Percentiles rank a stretch among this genome's conserved stretches.
These are phyloP conservation scores for Plasmopara viticola DNA, from an alignment of 352 stramenopile species.

Conservation along the genomic window DNA sequence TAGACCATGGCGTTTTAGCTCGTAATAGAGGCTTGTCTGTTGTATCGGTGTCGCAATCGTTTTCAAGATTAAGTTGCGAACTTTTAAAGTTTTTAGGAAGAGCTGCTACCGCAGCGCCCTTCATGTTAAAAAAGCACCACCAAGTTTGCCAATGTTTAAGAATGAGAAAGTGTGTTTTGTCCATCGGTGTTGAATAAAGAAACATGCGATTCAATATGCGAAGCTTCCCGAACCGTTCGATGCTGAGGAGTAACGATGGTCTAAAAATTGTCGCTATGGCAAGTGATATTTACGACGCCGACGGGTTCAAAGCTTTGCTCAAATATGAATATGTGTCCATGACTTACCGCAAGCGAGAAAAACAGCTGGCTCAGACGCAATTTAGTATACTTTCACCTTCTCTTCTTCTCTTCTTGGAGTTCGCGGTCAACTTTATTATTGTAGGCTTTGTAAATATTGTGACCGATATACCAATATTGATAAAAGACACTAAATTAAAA, in stretches of 20 bases:
- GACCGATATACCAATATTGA: too few relatives aligned
- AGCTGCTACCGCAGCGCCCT: not conserved
- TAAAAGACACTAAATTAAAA: too few relatives aligned
- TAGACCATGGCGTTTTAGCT: conserved; percentile 1
- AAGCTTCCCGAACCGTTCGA: not conserved
- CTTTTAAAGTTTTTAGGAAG: conserved; percentile 1
- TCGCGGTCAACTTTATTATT: too few relatives aligned
- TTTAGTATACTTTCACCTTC: too few relatives aligned
- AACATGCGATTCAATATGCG: conserved; percentile 1
- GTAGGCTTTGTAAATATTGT: too few relatives aligned
- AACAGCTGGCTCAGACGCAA: too few relatives aligned
- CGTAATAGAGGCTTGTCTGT: conserved; percentile 1
- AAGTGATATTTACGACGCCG: too few relatives aligned
- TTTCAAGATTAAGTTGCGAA: not conserved
- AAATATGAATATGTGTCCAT: too few relatives aligned
- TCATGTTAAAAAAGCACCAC: not conserved
- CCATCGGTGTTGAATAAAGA: not conserved
- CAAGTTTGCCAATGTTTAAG: not conserved
- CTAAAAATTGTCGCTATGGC: not conserved
- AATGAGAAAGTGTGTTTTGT: conserved; percentile 1
- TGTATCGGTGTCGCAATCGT: not conserved
- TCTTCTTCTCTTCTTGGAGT: too few relatives aligned
- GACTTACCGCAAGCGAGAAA: too few relatives aligned
- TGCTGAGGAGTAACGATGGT: not conserved
- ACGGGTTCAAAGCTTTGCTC: too few relatives aligned